Evolutionary conservation across 2,329 filamentous ascomycete species (phyloP), one percentile per base, ranked within the genome.

Genomic region (Dactylellina cionopaga): DNA sequence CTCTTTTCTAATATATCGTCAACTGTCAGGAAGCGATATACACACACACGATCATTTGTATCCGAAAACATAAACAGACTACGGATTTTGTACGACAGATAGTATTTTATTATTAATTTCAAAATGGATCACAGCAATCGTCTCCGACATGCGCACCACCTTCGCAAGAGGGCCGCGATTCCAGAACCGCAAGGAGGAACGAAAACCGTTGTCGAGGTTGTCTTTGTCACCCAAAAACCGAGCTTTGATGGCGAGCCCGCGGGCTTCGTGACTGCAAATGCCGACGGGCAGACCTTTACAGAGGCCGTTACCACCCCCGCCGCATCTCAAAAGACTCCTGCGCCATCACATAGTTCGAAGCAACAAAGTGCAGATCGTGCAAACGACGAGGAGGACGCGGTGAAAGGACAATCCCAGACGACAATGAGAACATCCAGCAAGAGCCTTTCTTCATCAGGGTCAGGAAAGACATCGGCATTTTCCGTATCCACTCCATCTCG

Each of bases 71-170:
- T 33, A 22, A 60, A 49, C 46, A 29, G 31, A 29, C 44, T 59
- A 54, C 43, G 27, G 31, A 52, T 35, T 64, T 35, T 55, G 24
- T 55, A 72, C 68, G 68, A 72, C 56, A 37, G n/a, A n/a, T 13
- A 47, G 22, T 46, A 55, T 35, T 43, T 29, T n/a, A n/a, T n/a
- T n/a, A n/a, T 13, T 65, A 60, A 64, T 64, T 46, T 29, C 31
- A 58, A 49, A 58, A 72, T 72, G 68, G 68, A 72, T 37, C 59
- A 65, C 51, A 72, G 62, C 52, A 72, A 72, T 49, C 68, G 60
- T 22, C 33, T 64, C 25, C 59, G 68, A 65, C 68, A 72, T 60
- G 49, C 54, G 35, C 68, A 72, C 19, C 68, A 65, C 54, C 44
- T 72, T 27, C 68, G 52, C 59, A 64, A 72, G 43, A 52, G 68